Base-by-base conservation (phyloP, 2,329 filamentous ascomycete genomes). In the Fusarium beomiforme region DNA sequence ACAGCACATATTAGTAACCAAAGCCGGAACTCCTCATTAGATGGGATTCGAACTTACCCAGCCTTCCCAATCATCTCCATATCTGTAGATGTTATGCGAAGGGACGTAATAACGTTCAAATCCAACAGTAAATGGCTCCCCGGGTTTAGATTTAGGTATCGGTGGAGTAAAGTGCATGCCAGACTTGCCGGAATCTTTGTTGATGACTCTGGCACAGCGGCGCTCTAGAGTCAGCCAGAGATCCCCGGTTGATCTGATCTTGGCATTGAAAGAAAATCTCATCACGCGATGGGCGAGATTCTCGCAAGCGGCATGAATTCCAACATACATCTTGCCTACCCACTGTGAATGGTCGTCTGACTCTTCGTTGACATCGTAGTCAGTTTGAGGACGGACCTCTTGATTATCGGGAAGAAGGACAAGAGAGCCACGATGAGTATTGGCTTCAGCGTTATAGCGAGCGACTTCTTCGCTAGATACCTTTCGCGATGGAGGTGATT, bases 191-290 rank as follows among this genome's bases (percentile, higher is more conserved):
- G 34, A 23, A 19, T 31, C 11, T 14, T 16, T 6, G 2, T 51
- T 29, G 7, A 36, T 23, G 13, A 36, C n/a, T 6, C 60, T 23
- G 19, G 54, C 37, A 31, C 60, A 55, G 10, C 65, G 56, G 14
- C 44, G 65, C 29, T 57, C 63, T 8, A 68, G 13, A 3, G 50
- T 57, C 1, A 62, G 21, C 65, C 63, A 68, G 2, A 68, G 57
- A 1, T 67, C 50, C 5, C 34, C 24, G 3, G 19, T 8, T 10
- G 51, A 39, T 8, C 34, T 14, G 14, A 58, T 4, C 10, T 10
- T 37, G 19, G 46, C 19, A 8, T 34, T 46, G 1, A n/a, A 16
- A 5, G 44, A 42, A 1, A 3, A 23, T 6, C 11, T n/a, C 14
- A 67, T 47, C 2, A 42, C 50, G n/a, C 62, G 65, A 19, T 56